Conservation (phyloP, 2,329 filamentous ascomycete species). For the Cryphonectria japonica region DNA sequence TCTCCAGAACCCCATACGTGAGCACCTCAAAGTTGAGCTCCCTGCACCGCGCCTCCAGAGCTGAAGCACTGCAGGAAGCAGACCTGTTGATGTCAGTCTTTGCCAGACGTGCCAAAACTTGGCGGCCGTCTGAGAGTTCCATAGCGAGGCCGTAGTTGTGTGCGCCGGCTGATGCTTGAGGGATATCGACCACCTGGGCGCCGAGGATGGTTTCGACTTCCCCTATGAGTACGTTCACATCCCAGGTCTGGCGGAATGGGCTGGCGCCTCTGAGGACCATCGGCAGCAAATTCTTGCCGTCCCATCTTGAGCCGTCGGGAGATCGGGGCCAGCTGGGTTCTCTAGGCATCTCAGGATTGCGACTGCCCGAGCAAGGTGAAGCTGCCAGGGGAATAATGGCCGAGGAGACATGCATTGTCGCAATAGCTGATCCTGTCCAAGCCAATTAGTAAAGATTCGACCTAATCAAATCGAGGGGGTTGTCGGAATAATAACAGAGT, state of each 20-base stretch:
- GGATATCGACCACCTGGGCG: slow-evolving; percentile 1
- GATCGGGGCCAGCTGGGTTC: background rate
- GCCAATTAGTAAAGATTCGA: background rate
- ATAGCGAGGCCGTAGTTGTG: slow-evolving; percentile 8
- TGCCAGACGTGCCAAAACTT: background rate
- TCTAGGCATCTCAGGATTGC: background rate
- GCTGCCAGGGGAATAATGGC: too few relatives aligned
- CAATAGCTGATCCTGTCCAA: background rate
- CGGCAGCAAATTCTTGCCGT: background rate
- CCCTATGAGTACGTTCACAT: background rate
- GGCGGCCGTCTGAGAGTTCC: background rate
- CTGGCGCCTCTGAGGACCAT: background rate
- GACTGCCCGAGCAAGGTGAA: background rate
- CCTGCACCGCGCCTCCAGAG: background rate
- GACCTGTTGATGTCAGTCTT: background rate
- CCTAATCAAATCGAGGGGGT: background rate
- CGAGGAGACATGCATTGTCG: background rate
- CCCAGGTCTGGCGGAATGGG: background rate
- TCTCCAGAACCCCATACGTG: background rate
- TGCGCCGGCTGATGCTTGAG: background rate
- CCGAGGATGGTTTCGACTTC: background rate
- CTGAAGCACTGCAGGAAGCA: background rate
- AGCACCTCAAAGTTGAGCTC: slow-evolving; percentile 1
- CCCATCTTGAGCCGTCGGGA: background rate
- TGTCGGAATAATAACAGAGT: too few relatives aligned